Base-by-base conservation (phyloP, 129 eudicot species). In the Rutidosis leptorrhynchoides region DNA sequence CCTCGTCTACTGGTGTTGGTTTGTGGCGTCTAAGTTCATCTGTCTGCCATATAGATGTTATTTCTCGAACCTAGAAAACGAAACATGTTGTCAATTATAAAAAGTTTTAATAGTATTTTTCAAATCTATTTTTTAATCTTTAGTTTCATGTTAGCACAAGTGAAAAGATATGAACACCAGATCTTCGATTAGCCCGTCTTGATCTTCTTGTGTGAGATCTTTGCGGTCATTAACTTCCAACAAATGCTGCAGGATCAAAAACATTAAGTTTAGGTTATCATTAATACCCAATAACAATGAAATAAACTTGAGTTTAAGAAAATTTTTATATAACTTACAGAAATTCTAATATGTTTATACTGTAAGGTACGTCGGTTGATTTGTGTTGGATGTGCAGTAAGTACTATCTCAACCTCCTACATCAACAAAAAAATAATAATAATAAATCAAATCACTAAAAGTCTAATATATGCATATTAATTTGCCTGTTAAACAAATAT, bases 311-410 rank as follows among this genome's bases (percentile, higher is more conserved):
- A 59, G 8, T 29, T 30, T 0, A n/a, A 28, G 3, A 32, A 16
- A 16, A 6, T 3, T 7, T 8, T 48, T 12, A 29, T 32, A 57
- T 66, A 58, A 59, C 88, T 72, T 85, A 93, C 98, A 45, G 98
- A 86, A 67, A 93, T 82, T 79, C 89, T 82, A n/a, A 88, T 75
- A 69, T 88, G 95, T 51, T 93, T 93, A 74, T 83, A 93, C 70
- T 93, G 98, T 58, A 93, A 77, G 53, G 98, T 93, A 52, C 98
- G 91, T 29, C 96, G 73, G 66, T 93, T 93, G 23, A 93, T 93
- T 72, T 93, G 98, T 10, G 98, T 93, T 66, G 98, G 98, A 74
- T 93, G 98, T 63, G 98, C 98, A 60, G 98, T 93, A 73, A 93
- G 95, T 51, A 93, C 98, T 72, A 93, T 93, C 72, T 93, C 98